Evolutionary conservation across 2,329 filamentous ascomycete genomes (phyloP).

Genomic region (Colletotrichum falcatum): DNA sequence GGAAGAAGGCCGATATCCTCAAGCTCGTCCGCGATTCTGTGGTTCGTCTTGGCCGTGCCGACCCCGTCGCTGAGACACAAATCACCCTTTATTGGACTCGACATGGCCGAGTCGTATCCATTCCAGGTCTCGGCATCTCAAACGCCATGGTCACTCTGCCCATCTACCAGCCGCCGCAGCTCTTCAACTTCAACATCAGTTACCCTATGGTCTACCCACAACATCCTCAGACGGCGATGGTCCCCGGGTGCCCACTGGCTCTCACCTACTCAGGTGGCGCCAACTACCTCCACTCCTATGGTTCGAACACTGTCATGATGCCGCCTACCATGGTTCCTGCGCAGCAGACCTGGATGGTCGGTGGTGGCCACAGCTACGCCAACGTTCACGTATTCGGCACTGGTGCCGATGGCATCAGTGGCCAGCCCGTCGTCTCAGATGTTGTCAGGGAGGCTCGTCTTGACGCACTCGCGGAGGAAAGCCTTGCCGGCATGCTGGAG

Average conservation of each 20-base stretch:
- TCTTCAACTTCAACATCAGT: conserved; percentile 5
- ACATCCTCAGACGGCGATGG: background rate
- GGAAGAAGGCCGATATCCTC: conserved; percentile 25
- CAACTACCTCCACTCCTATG: conserved; percentile 31
- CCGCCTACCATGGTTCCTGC: background rate
- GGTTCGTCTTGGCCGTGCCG: conserved; percentile 23
- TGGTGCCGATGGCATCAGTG: background rate
- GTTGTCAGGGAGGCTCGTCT: conserved; percentile 22
- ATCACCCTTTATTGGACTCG: conserved; percentile 34
- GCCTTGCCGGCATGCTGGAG: conserved; percentile 12
- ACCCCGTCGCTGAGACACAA: conserved; percentile 29
- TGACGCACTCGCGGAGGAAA: conserved; percentile 1
- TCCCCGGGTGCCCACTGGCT: conserved; percentile 6
- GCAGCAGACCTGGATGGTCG: background rate
- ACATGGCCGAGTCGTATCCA: conserved; percentile 17
- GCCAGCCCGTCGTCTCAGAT: conserved; percentile 16
- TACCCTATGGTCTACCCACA: background rate
- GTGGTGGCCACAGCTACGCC: conserved; percentile 4
- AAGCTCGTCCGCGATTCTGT: conserved; percentile 15
- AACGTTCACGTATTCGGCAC: background rate
- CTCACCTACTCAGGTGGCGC: conserved; percentile 25
- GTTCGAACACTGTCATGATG: background rate
- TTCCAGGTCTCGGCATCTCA: conserved; percentile 2
- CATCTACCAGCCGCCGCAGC: conserved; percentile 6
- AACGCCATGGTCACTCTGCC: conserved; percentile 1